Evolutionary conservation across 169 alveolate genomes (phyloP).

Genomic region (Cryptosporidium tyzzeri): DNA sequence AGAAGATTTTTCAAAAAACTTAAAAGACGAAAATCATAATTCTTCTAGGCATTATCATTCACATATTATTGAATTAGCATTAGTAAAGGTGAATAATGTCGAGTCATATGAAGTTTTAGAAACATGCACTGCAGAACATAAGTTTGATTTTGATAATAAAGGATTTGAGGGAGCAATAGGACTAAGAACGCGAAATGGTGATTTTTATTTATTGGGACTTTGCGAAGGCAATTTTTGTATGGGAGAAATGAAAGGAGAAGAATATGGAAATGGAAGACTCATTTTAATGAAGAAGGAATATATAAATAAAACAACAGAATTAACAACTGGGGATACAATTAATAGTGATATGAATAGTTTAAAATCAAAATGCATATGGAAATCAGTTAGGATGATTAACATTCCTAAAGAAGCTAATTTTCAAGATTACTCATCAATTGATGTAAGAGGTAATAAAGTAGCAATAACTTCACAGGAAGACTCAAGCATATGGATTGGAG

Average conservation of each 20-base stretch:
- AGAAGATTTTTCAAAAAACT: background rate
- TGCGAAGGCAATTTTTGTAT: slow-evolving; percentile 69
- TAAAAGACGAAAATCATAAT: background rate
- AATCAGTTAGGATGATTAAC: slow-evolving; percentile 51
- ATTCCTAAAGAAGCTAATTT: slow-evolving; percentile 67
- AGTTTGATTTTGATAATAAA: slow-evolving; percentile 57
- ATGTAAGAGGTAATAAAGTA: slow-evolving; percentile 58
- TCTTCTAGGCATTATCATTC: slow-evolving; percentile 47
- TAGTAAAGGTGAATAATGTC: slow-evolving; percentile 50
- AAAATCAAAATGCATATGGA: slow-evolving; percentile 67
- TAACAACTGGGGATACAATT: background rate
- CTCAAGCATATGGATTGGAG: slow-evolving; percentile 61
- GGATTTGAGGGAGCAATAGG: slow-evolving; percentile 76
- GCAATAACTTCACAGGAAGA: slow-evolving; percentile 72
- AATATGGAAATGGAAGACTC: slow-evolving; percentile 68
- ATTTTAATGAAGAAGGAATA: slow-evolving; percentile 74
- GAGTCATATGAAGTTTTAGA: slow-evolving; percentile 70
- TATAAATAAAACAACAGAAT: background rate
- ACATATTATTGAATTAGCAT: slow-evolving; percentile 58
- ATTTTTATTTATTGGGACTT: slow-evolving; percentile 52
- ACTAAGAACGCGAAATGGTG: slow-evolving; percentile 67
- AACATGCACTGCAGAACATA: slow-evolving; percentile 54
- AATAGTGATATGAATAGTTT: background rate
- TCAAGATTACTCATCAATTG: slow-evolving; percentile 73
- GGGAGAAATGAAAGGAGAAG: slow-evolving; percentile 66